Evolutionary conservation across 495 filamentous ascomycete species (phyloP), one percentile per base, ranked within the genome.

Genomic region (Coniosporium apollinis): DNA sequence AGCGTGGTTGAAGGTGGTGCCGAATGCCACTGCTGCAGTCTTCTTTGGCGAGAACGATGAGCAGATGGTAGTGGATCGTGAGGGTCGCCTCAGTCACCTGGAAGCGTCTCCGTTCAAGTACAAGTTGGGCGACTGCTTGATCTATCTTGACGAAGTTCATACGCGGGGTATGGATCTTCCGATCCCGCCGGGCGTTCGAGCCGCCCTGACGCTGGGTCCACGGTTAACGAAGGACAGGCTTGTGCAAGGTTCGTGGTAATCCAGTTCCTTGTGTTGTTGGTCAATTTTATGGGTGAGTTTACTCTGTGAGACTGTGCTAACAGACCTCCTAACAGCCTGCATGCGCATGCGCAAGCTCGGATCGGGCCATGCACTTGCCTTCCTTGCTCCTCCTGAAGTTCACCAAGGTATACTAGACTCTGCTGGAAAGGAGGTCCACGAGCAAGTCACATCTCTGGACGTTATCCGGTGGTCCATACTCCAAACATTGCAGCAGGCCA

Each of bases 91-190:
- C 0, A 67, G 76, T 36, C 51, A 54, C 0, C 55, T 85, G 3
- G 57, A 66, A 5, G 56, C 55, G 0, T 84, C 82, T 0, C 62
- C 77, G 0, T 86, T 70, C 47, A 45, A 58, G 0, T 55, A 64
- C 6, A 66, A 75, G 8, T 57, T 82, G 19, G 70, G 69, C 8
- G 41, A 50, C 0, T 86, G 78, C 42, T 55, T 81, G 0, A 69
- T 86, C 0, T 86, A 76, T 45, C 59, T 86, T 1, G 81, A 85
- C 32, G 71, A 89, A 42, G 68, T 69, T 0, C 82, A 89, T 42
- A 84, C 82, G 0, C 55, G 82, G 43, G 82, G 82, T 0, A 79
- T 70, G 1, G 79, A 87, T 45, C 45, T 89, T 6, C 74, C 65
- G 42, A 46, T 89, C 3, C 79, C 81, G 0, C 36, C 36, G 0